Evolutionary conservation across 2,329 filamentous ascomycete species (phyloP).

Genomic region (Sporothrix pseudoabietina): DNA sequence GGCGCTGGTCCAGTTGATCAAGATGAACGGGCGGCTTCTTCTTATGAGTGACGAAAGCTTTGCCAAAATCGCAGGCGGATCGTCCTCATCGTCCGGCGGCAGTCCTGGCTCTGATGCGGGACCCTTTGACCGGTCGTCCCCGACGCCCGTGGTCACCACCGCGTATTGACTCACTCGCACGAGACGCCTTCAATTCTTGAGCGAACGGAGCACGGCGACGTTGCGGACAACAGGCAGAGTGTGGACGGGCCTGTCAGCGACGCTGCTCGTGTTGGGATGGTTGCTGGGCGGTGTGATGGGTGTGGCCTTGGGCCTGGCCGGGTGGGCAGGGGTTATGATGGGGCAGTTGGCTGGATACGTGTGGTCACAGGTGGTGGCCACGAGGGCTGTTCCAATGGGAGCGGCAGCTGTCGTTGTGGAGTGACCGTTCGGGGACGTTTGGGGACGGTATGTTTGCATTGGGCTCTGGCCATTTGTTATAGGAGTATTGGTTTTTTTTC

Average conservation of each 20-base stretch:
- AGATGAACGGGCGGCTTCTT: slow-evolving; percentile 60
- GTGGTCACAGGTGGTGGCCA: slow-evolving; percentile 19
- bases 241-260: slow-evolving; percentile 30
- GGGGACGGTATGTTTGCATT: neutral
- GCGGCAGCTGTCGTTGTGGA: neutral
- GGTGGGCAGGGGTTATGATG: slow-evolving; percentile 27
- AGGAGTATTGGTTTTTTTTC: neutral
- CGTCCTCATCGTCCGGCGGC: neutral
- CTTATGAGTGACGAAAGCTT: slow-evolving; percentile 37
- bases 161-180: slow-evolving; percentile 29
- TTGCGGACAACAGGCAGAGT: slow-evolving; percentile 20
- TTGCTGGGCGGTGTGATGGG: slow-evolving; percentile 28
- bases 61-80: slow-evolving; percentile 1
- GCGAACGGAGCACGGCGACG: neutral
- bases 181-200: neutral
- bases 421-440: neutral
- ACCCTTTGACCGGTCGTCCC: slow-evolving; percentile 15
- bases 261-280: slow-evolving; percentile 30
- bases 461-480: neutral
- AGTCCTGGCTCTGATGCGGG: neutral
- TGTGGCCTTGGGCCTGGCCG: slow-evolving; percentile 25
- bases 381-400: neutral
- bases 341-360: slow-evolving; percentile 22
- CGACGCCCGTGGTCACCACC: slow-evolving; percentile 23
- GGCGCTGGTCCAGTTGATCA: slow-evolving; percentile 60